A percentile compares a stretch with the other conserved stretches of the same genome.
Conservation (phyloP, 2,329 filamentous ascomycete species). For the Zopfia rhizophila region DNA sequence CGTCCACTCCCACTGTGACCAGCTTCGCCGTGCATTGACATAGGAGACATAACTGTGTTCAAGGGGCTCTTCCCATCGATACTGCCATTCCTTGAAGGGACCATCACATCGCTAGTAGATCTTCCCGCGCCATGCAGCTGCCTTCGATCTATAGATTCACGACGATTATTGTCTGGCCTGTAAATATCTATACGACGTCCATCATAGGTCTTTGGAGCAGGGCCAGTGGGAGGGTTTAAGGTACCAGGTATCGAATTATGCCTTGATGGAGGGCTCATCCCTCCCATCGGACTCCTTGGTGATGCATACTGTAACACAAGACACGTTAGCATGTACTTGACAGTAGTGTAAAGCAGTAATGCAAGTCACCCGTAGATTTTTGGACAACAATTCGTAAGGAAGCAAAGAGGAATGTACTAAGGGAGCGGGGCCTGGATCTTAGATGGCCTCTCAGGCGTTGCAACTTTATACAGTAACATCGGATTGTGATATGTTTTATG, state of each 20-base stretch:
- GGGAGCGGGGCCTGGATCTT: no score
- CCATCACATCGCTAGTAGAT: not conserved
- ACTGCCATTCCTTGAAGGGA: slow-evolving; percentile 4
- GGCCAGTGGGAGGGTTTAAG: slow-evolving; percentile 7
- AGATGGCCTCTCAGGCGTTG: no score
- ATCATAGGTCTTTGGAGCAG: slow-evolving; percentile 12
- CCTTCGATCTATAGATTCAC: slow-evolving; percentile 10
- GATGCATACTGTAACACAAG: slow-evolving; percentile 22
- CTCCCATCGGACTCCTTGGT: slow-evolving; percentile 1
- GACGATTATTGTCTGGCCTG: slow-evolving; percentile 11
- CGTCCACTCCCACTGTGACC: slow-evolving; percentile 25
- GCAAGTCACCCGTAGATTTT: no score
- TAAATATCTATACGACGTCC: slow-evolving; percentile 21
- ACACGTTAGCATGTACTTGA: no score
- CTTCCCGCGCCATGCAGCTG: not conserved
- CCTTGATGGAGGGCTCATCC: slow-evolving; percentile 19
- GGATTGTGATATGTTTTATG: no score
- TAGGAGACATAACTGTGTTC: slow-evolving; percentile 13
- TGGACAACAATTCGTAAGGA: no score
- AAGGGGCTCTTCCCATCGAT: slow-evolving; percentile 11
- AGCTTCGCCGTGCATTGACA: slow-evolving; percentile 18
- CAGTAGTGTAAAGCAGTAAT: no score
- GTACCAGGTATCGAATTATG: slow-evolving; percentile 22
- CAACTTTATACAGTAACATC: no score
- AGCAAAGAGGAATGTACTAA: no score